A percentile compares a stretch with the other conserved stretches of the same genome.
Evolutionary conservation across 2,329 filamentous ascomycete species (phyloP).

Genomic region (Hysterium pulicare): DNA sequence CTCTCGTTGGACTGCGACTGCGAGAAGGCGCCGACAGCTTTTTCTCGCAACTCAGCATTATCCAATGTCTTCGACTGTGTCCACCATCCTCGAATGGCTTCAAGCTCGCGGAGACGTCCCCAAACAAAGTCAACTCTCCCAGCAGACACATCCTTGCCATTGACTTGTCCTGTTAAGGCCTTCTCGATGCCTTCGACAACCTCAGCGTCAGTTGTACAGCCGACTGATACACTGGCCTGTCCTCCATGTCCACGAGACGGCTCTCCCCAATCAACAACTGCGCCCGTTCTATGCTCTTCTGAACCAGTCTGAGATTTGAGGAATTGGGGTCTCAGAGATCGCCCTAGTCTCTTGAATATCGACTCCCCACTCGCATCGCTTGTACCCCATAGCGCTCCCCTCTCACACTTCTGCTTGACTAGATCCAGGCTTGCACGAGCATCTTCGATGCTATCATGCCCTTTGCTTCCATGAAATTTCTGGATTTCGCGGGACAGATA

Average conservation of each 20-base stretch:
- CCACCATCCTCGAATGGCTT: constrained; percentile 60
- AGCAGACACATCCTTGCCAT: constrained; percentile 41
- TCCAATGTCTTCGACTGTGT: constrained; percentile 46
- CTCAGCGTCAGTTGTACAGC: constrained; percentile 55
- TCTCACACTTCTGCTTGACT: constrained; percentile 93
- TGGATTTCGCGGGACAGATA: constrained; percentile 87
- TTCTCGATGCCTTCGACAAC: constrained; percentile 56
- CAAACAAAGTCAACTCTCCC: constrained; percentile 61
- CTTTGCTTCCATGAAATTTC: constrained; percentile 64
- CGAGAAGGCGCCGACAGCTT: constrained; percentile 24
- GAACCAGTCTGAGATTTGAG: constrained; percentile 35
- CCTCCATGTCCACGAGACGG: constrained; percentile 61
- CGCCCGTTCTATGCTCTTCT: constrained; percentile 58
- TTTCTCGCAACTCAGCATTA: constrained; percentile 28
- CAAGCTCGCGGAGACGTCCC: constrained; percentile 60
- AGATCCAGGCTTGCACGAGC: constrained; percentile 87
- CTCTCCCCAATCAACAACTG: constrained; percentile 87
- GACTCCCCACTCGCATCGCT: constrained; percentile 78
- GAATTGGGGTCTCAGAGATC: constrained; percentile 48
- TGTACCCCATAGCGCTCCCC: constrained; percentile 80
- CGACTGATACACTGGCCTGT: constrained; percentile 54
- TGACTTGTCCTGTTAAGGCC: constrained; percentile 49
- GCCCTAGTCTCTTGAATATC: constrained; percentile 75
- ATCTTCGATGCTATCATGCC: constrained; percentile 92
- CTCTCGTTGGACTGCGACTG: constrained; percentile 11